These are phyloP conservation scores for Xylariaceae sp. DNA, from an alignment of 2,329 filamentous ascomycete genomes.

Conservation along the genomic window DNA sequence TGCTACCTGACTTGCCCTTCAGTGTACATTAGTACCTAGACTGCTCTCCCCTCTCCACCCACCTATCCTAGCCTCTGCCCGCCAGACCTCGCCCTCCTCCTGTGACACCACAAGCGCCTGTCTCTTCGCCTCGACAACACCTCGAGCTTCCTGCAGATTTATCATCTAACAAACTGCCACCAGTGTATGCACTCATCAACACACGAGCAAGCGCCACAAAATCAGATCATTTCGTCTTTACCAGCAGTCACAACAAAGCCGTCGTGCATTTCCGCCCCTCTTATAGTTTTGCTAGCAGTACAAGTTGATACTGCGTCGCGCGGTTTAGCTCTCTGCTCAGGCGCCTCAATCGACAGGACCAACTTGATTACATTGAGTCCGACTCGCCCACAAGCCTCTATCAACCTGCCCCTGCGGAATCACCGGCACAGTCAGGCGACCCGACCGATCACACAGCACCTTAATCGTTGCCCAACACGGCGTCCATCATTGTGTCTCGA, in stretches of 20 bases:
- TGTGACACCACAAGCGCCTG: slow-evolving; percentile 13
- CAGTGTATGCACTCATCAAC: slow-evolving; percentile 16
- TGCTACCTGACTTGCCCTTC: neutral
- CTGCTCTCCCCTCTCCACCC: slow-evolving; percentile 24
- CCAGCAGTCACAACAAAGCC: slow-evolving; percentile 12
- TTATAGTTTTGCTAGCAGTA: too few relatives aligned
- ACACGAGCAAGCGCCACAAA: slow-evolving; percentile 5
- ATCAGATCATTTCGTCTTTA: slow-evolving; percentile 10
- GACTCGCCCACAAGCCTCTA: slow-evolving; percentile 14
- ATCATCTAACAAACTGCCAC: slow-evolving; percentile 14
- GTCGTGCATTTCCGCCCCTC: slow-evolving; percentile 5
- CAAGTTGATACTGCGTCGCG: too few relatives aligned
- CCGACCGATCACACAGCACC: slow-evolving; percentile 15
- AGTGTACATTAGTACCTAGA: slow-evolving; percentile 22
- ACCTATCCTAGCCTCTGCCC: slow-evolving; percentile 10
- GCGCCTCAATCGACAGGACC: slow-evolving; percentile 6
- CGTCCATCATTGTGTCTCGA: slow-evolving; percentile 24
- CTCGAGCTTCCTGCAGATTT: slow-evolving; percentile 3
- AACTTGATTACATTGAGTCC: slow-evolving; percentile 14
- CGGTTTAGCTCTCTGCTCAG: too few relatives aligned
- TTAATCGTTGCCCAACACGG: slow-evolving; percentile 32
- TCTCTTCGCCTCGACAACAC: slow-evolving; percentile 7
- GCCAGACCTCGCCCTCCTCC: slow-evolving; percentile 18
- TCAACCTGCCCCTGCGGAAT: slow-evolving; percentile 9
- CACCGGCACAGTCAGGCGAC: slow-evolving; percentile 13